These are phyloP conservation scores for Annona squamosa DNA, from an alignment of 164 flowering plant species.

Conservation along the genomic window DNA sequence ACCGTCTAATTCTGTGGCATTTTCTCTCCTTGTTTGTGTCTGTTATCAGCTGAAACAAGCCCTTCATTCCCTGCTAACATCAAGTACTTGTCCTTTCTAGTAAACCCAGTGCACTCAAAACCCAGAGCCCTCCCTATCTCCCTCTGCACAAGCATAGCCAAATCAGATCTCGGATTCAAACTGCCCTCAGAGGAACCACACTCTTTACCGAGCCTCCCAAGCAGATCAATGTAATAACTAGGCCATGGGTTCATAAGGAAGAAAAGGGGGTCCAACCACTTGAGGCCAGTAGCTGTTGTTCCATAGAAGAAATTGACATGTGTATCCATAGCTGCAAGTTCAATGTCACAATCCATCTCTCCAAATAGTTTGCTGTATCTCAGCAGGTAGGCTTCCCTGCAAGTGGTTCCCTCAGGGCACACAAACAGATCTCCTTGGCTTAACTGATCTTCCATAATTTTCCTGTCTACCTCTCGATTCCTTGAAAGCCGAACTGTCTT, in stretches of 20 bases:
- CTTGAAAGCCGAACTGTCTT: slow-evolving; percentile 27
- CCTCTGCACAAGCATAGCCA: slow-evolving; percentile 51
- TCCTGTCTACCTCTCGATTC: slow-evolving; percentile 23
- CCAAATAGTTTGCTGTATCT: slow-evolving; percentile 41
- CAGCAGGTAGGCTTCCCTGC: slow-evolving; percentile 35
- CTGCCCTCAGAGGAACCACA: slow-evolving; percentile 10
- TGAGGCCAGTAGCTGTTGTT: slow-evolving; percentile 33
- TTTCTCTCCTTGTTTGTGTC: not conserved
- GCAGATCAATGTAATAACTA: slow-evolving; percentile 16
- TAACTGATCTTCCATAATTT: slow-evolving; percentile 21
- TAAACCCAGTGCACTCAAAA: slow-evolving; percentile 55
- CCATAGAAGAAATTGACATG: slow-evolving; percentile 31
- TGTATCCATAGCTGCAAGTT: slow-evolving; percentile 29
- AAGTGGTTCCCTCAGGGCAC: slow-evolving; percentile 45
- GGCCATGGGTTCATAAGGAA: slow-evolving; percentile 32
- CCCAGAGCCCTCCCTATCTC: slow-evolving; percentile 38
- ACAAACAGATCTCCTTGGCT: slow-evolving; percentile 30
- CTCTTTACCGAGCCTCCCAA: slow-evolving; percentile 16
- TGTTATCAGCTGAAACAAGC: slow-evolving; percentile 8
- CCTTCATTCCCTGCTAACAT: slow-evolving; percentile 60
- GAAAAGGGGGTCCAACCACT: slow-evolving; percentile 36
- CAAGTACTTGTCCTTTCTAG: slow-evolving; percentile 60
- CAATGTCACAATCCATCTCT: slow-evolving; percentile 25
- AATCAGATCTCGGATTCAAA: slow-evolving; percentile 35
- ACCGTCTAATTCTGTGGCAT: not conserved